Conservation (phyloP, 192 early-diverging fungal genomes). For the Thoreauomyces humboldtii region DNA sequence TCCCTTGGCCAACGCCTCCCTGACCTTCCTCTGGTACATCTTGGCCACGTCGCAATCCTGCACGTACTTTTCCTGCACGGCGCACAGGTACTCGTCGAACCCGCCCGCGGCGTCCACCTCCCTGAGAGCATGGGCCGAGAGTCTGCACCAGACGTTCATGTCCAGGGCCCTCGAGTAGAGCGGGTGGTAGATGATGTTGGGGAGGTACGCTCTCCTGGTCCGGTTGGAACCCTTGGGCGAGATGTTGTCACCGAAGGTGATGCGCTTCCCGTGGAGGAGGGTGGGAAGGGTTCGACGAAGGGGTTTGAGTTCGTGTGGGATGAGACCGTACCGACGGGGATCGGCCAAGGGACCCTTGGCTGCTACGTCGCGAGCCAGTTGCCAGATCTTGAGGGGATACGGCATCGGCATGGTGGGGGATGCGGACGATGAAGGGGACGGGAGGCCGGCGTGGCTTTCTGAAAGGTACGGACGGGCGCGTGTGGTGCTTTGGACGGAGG, state of each 20-base stretch:
- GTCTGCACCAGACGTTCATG: conserved; percentile 45
- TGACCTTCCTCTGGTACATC: conserved; percentile 33
- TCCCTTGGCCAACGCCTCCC: background rate
- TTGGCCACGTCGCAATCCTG: conserved; percentile 27
- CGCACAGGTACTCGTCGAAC: conserved; percentile 51
- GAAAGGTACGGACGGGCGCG: too few species aligned
- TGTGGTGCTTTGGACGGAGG: too few species aligned
- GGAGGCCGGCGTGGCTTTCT: too few species aligned
- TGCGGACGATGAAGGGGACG: too few species aligned
- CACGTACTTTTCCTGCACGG: conserved; percentile 19
- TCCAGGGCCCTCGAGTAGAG: conserved; percentile 48
- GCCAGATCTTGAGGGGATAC: conserved; percentile 20
- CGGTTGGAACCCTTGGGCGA: conserved; percentile 39
- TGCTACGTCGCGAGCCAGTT: conserved; percentile 23
- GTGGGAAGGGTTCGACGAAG: conserved; percentile 41
- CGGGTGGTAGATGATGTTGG: conserved; percentile 49
- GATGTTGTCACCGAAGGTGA: conserved; percentile 47
- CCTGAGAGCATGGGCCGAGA: conserved; percentile 41
- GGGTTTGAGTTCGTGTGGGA: conserved; percentile 31
- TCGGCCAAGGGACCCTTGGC: conserved; percentile 28
- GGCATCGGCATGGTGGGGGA: conserved; percentile 17
- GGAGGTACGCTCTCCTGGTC: conserved; percentile 37
- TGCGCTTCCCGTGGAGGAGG: conserved; percentile 53
- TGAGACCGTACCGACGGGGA: conserved; percentile 35
- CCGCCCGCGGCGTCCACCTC: conserved; percentile 46